These are phyloP conservation scores for Pichia cabralensis DNA, from an alignment of 805 yeast species.

Conservation along the genomic window DNA sequence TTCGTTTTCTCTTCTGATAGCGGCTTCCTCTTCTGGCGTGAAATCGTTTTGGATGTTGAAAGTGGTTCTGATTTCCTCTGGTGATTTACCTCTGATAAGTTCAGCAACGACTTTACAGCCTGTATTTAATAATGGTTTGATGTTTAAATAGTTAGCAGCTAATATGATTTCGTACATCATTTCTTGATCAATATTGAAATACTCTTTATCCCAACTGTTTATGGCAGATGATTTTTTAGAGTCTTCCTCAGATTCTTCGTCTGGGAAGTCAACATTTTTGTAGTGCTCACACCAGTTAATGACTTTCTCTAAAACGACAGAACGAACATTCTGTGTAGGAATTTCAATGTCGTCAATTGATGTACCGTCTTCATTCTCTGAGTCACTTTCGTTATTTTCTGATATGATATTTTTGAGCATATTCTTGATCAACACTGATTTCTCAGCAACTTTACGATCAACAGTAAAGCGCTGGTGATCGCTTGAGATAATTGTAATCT, in stretches of 20 bases:
- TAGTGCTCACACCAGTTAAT: slow-evolving; percentile 96
- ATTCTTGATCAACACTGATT: slow-evolving; percentile 76
- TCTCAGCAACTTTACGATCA: slow-evolving; percentile 74
- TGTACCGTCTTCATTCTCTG: slow-evolving; percentile 28
- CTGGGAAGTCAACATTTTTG: slow-evolving; percentile 67
- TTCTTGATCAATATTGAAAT: slow-evolving; percentile 87
- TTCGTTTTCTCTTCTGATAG: slow-evolving; percentile 77
- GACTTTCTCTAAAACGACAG: slow-evolving; percentile 81
- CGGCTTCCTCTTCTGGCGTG: slow-evolving; percentile 82
- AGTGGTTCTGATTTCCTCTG: slow-evolving; percentile 71
- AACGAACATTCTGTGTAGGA: slow-evolving; percentile 85
- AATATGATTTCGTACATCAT: slow-evolving; percentile 73
- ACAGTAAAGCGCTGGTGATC: slow-evolving; percentile 76
- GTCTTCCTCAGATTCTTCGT: slow-evolving; percentile 73
- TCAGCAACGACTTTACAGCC: slow-evolving; percentile 79
- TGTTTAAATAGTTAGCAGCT: slow-evolving; percentile 74
- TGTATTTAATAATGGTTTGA: slow-evolving; percentile 63
- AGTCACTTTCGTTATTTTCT: slow-evolving; percentile 26
- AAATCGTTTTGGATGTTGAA: slow-evolving; percentile 76
- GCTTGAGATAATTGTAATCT: slow-evolving; percentile 51
- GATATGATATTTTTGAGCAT: slow-evolving; percentile 61
- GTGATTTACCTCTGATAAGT: slow-evolving; percentile 72
- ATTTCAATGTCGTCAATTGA: slow-evolving; percentile 54
- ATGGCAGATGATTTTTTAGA: slow-evolving; percentile 84
- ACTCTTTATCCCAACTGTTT: slow-evolving; percentile 92